Base-by-base conservation (phyloP, 2,329 filamentous ascomycete species). In the Hymenoscyphus scutula region DNA sequence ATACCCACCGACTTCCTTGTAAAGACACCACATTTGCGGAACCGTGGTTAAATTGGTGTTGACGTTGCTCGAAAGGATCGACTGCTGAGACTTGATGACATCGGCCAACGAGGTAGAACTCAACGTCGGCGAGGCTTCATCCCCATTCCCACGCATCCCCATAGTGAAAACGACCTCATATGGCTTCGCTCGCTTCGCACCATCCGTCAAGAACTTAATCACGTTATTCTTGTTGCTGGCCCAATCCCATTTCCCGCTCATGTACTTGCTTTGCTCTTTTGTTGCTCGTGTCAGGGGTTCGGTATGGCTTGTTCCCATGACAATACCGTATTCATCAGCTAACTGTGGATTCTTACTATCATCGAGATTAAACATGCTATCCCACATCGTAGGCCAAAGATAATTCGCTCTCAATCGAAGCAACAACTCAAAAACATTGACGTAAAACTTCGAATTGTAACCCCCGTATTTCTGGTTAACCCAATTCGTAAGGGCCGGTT, bases 381-480 rank as follows among this genome's bases (percentile, higher is more conserved):
- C 84, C 89, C 88, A 91, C 72, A 86, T 80, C 0, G 87, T 82
- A 0, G 88, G 89, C 89, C 89, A 91, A 55, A 91, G 77, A 70
- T 90, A 91, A 73, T 91, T 91, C 27, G 88, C 88, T 38, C 84
- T 81, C n/a, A 89, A 79, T 2, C 89, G 81, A 10, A 91, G 82
- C 0, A 91, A 77, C 1, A 91, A 78, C 75, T 91, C 89, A 65
- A 89, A 90, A 23, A 91, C 83, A n/a, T 83, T 82, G 5, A 80
- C 76, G 74, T 91, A 91, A 64, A 80, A 82, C 1, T 77, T 78
- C 10, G 74, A 70, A 2, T 75, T 74, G 29, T 78, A 68, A 41
- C 63, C 53, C 15, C 62, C 58, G 60, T 79, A 83, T 54, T 79
- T 80, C 34, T 75, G 75, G 25, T 64, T 64, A 6, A 88, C 81